These are phyloP conservation scores for Bipolaris sorokiniana DNA, from an alignment of 2,329 filamentous ascomycete genomes.

Conservation along the genomic window DNA sequence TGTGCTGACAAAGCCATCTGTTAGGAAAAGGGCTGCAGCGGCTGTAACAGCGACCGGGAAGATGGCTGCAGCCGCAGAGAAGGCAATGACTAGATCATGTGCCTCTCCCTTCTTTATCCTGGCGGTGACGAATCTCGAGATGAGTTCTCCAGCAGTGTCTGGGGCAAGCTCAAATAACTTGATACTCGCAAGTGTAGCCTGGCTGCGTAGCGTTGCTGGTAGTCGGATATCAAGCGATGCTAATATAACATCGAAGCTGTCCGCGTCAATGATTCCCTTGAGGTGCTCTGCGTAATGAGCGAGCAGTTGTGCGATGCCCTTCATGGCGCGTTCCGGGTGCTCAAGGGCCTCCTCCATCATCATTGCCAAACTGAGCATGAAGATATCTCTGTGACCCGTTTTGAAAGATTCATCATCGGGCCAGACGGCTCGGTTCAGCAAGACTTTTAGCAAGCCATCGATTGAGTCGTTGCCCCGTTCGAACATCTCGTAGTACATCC, in stretches of 20 bases:
- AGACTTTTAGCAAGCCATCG: constrained; percentile 51
- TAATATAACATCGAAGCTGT: constrained; percentile 85
- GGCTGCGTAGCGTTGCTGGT: constrained; percentile 73
- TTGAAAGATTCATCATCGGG: constrained; percentile 52
- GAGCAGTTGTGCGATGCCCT: constrained; percentile 64
- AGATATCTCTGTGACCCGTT: constrained; percentile 62
- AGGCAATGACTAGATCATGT: constrained; percentile 88
- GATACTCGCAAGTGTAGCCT: constrained; percentile 81
- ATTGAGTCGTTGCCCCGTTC: constrained; percentile 55
- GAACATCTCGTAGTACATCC: constrained; percentile 53
- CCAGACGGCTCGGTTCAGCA: constrained; percentile 54
- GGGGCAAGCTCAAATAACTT: constrained; percentile 81
- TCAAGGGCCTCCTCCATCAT: constrained; percentile 91
- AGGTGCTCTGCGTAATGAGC: constrained; percentile 60
- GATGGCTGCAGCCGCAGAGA: constrained; percentile 86
- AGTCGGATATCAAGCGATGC: constrained; percentile 84
- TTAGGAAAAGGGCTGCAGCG: constrained; percentile 80
- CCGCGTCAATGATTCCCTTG: constrained; percentile 70
- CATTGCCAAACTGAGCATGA: constrained; percentile 80
- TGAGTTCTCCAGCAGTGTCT: constrained; percentile 70
- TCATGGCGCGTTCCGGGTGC: constrained; percentile 65
- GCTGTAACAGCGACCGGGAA: constrained; percentile 85
- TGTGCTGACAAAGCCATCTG: constrained; percentile 81
- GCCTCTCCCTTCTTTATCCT: constrained; percentile 76
- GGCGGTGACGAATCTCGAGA: constrained; percentile 76